A percentile compares a stretch with the other conserved stretches of the same genome.
phyloP scores from a whole-genome alignment of 305 asterid genomes.

The Petunia hybrid region DNA sequence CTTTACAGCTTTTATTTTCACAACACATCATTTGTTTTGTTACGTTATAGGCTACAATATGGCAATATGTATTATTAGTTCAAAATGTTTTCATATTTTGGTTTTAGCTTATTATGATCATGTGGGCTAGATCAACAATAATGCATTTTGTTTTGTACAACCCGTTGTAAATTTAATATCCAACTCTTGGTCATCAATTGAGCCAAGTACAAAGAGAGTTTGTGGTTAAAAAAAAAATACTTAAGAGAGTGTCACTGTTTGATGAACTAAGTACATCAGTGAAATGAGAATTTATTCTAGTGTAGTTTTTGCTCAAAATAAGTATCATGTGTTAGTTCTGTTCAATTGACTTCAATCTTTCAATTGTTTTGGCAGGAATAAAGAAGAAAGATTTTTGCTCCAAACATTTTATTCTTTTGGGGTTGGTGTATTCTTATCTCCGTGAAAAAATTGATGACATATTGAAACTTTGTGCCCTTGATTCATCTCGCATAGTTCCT shows the following conservation, averaged over 20 bases:
- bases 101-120: too few species aligned
- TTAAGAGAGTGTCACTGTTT: constrained; percentile 42
- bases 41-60: too few species aligned
- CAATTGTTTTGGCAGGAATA: constrained; percentile 63
- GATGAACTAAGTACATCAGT: background rate
- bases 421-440: constrained; percentile 79
- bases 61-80: too few species aligned
- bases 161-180: constrained; percentile 64
- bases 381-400: constrained; percentile 79
- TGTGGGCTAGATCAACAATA: too few species aligned
- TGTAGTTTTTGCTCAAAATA: background rate
- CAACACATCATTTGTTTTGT: too few species aligned
- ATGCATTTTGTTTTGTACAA: too few species aligned
- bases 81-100: too few species aligned
- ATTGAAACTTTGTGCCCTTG: constrained; percentile 78
- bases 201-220: constrained; percentile 74
- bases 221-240: constrained; percentile 66
- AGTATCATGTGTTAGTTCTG: background rate
- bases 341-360: background rate
- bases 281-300: background rate
- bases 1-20: too few species aligned
- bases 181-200: constrained; percentile 73
- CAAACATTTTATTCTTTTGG: constrained; percentile 85
- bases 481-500: constrained; percentile 67
- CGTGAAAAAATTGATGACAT: constrained; percentile 69